phyloP scores from a whole-genome alignment of 352 stramenopile genomes.

The Peronospora destructor region DNA sequence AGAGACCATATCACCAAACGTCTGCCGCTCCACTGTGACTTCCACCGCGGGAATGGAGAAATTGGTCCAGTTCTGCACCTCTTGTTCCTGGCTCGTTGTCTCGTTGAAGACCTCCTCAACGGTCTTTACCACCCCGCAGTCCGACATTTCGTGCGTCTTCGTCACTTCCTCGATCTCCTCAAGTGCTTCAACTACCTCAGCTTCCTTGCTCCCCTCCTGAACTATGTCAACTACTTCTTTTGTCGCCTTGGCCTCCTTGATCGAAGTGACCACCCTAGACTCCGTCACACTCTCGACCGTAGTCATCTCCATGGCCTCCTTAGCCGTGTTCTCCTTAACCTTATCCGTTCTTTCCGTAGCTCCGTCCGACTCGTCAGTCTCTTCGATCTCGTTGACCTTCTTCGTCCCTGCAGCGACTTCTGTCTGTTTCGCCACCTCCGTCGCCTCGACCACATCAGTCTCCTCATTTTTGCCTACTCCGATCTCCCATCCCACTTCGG shows the following conservation, averaged over 20 bases:
- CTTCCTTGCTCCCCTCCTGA: constrained; percentile 5
- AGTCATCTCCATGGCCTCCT: neutral
- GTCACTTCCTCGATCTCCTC: constrained; percentile 7
- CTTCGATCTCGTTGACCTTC: neutral
- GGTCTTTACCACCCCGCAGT: constrained; percentile 6
- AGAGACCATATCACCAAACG: constrained; percentile 14
- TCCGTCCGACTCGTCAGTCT: constrained; percentile 1
- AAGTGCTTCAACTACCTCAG: constrained; percentile 6
- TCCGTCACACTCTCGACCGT: constrained; percentile 5
- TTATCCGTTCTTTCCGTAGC: neutral
- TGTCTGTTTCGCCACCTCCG: neutral
- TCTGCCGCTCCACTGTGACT: constrained; percentile 22
- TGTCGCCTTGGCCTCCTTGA: neutral
- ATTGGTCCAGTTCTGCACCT: neutral
- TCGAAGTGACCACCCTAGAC: neutral
- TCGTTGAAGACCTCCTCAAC: constrained; percentile 5
- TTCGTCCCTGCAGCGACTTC: neutral
- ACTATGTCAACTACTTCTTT: constrained; percentile 1
- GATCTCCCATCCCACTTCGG: neutral
- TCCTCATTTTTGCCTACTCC: neutral
- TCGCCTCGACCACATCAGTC: neutral
- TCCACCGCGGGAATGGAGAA: constrained; percentile 12
- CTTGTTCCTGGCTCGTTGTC: neutral
- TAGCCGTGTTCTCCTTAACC: neutral
- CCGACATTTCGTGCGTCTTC: neutral